phyloP scores from a whole-genome alignment of 2,329 filamentous ascomycete species.

The Cercospora berteroae region DNA sequence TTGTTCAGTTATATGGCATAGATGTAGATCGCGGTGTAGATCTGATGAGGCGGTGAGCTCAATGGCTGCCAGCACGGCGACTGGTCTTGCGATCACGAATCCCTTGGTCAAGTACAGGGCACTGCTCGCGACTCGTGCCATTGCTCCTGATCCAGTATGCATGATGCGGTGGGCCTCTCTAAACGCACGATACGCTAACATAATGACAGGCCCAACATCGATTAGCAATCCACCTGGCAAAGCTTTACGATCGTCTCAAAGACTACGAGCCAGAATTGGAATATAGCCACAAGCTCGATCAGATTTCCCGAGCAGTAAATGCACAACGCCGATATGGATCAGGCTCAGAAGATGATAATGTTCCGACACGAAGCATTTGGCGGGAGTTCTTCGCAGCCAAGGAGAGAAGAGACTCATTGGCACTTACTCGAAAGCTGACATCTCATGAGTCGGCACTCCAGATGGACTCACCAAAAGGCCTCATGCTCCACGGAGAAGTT shows the following conservation, averaged over 20 bases:
- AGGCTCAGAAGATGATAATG: neutral
- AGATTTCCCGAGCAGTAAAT: slow-evolving; percentile 52
- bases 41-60: slow-evolving; percentile 12
- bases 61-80: slow-evolving; percentile 30
- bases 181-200: neutral
- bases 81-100: slow-evolving; percentile 56
- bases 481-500: slow-evolving; percentile 78
- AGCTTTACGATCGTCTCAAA: slow-evolving; percentile 71
- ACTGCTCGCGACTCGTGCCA: slow-evolving; percentile 64
- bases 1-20: neutral
- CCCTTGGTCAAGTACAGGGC: slow-evolving; percentile 74
- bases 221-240: slow-evolving; percentile 69
- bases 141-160: slow-evolving; percentile 60
- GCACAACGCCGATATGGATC: slow-evolving; percentile 28
- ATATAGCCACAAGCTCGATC: slow-evolving; percentile 64
- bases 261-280: slow-evolving; percentile 73
- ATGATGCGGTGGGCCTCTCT: neutral
- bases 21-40: slow-evolving; percentile 2
- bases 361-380: slow-evolving; percentile 42
- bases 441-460: slow-evolving; percentile 69
- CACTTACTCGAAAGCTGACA: slow-evolving; percentile 67
- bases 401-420: slow-evolving; percentile 55
- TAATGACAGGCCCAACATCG: slow-evolving; percentile 30
- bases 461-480: slow-evolving; percentile 68
- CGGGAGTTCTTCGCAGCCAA: slow-evolving; percentile 53